Evolutionary conservation across 1,139 yeast species (phyloP).

Genomic region (Kurtzmaniella quercitrusa): DNA sequence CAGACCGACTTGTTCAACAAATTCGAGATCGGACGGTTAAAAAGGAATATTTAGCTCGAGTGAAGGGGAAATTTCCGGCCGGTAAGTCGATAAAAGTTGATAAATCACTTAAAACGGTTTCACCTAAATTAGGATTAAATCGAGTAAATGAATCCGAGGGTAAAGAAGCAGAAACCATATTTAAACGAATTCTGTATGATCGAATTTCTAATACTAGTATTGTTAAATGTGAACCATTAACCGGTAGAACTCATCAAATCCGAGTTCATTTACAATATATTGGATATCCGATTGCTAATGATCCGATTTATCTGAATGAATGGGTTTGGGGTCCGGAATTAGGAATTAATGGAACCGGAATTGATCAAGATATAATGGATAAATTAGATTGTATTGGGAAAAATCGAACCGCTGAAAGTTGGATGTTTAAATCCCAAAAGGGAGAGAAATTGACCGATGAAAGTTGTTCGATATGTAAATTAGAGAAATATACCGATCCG

Average conservation of each 20-base stretch:
- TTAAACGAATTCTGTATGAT: constrained; percentile 57
- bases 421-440: constrained; percentile 52
- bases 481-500: constrained; percentile 83
- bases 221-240: constrained; percentile 77
- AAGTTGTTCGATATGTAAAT: constrained; percentile 61
- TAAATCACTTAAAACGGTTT: constrained; percentile 64
- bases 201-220: constrained; percentile 56
- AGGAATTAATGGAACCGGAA: constrained; percentile 52
- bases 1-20: constrained; percentile 72
- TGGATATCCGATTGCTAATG: constrained; percentile 92
- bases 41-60: constrained; percentile 85
- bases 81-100: constrained; percentile 48
- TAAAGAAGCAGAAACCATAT: constrained; percentile 57
- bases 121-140: constrained; percentile 77
- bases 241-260: constrained; percentile 95
- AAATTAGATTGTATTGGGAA: constrained; percentile 66
- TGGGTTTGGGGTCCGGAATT: constrained; percentile 66
- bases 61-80: constrained; percentile 76
- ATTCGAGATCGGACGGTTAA: constrained; percentile 70
- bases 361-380: constrained; percentile 39
- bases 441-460: constrained; percentile 63
- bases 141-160: constrained; percentile 62
- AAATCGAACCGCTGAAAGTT: constrained; percentile 60
- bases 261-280: constrained; percentile 85
- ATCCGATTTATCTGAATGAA: constrained; percentile 73